Evolutionary conservation across 208 protist genomes (phyloP), one percentile per base, ranked within the genome.

Genomic region (Acanthamoeba polyphaga): DNA sequence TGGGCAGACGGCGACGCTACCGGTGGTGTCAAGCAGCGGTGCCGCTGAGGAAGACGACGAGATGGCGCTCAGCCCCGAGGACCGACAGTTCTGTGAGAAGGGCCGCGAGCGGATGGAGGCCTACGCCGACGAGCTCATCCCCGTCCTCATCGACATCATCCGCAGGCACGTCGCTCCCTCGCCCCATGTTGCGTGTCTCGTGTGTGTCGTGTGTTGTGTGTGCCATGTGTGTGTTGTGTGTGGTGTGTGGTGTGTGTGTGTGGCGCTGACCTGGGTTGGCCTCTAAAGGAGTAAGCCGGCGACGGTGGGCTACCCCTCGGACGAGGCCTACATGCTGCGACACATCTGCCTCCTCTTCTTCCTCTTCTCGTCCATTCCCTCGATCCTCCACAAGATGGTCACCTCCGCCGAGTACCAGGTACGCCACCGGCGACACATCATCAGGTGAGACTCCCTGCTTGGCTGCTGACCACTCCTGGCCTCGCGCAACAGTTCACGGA

Each of bases 311-410:
- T 94, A 94, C n/a, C 90, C 90, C 4, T 85, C 70, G 32, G 51
- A 94, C 55, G 70, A 49, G 62, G 90, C 90, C n/a, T 94, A 94
- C 72, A 94, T 94, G 90, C 64, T 94, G 51, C 66, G 90, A 3
- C 90, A 94, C 90, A 94, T 94, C 12, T 94, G 90, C 38, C 58
- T 94, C 22, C 90, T 94, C 32, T 84, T 94, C 70, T 94, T 94
- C 90, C 72, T 94, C 70, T 94, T 94, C 53, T 85, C 90, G 46
- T 94, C 90, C 32, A 84, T 94, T 15, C 90, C 90, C 0, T 66
- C 70, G 15, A 58, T 94, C 51, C 70, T 94, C 5, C 17, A 58
- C 66, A 94, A 85, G 51, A 60, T 94, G 10, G n/a, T 94, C 32
- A 66, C 24, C 72, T 7, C 46, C 3, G 15, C 60, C 58, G 66